Base-by-base conservation (phyloP, 441 rosid genomes). In the Aquilaria agallochum region DNA sequence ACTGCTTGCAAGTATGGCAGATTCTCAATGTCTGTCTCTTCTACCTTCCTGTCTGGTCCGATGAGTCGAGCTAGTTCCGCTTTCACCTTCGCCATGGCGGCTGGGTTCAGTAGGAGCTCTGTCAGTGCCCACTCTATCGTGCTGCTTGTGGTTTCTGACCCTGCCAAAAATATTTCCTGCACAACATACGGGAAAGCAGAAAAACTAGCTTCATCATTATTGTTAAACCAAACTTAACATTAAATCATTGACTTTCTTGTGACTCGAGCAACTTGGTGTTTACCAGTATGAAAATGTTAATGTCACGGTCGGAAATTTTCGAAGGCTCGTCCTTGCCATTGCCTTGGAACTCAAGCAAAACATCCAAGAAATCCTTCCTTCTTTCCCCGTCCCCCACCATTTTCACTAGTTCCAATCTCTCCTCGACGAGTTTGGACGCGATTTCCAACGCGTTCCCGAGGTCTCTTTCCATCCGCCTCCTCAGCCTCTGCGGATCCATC, bases 401-500 rank as follows among this genome's bases (percentile, higher is more conserved):
- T 31, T 46, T 59, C 33, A 70, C 71, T 36, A 4, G 42, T 49
- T 70, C 66, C 13, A 76, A 10, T 20, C 79, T 69, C 45, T 77
- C 73, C 47, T 54, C 71, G 10, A 79, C 84, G 50, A 79, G 71
- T 66, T 31, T 46, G 0, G 76, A 69, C 8, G 76, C 73, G 2
- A 82, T 77, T 33, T 72, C 69, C 58, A 79, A 8, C 2, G 82
- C 84, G 59, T 65, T 75, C 5, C 84, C 84, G 11, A 82, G 55
- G 48, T 73, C 75, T 57, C 68, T 67, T 15, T 67, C 71, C 87
- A 71, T 75, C 27, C 67, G 71, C 67, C 72, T 69, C 75, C 44
- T 64, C 66, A 79, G 59, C 32, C 84, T 80, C 31, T 79, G 84
- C 5, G 79, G 82, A 51, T 82, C 87, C 3, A 77, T 15, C 81